Evolutionary conservation across 106 monocot genomes (phyloP), one percentile per base, ranked within the genome.

Genomic region (Posidonia australis): DNA sequence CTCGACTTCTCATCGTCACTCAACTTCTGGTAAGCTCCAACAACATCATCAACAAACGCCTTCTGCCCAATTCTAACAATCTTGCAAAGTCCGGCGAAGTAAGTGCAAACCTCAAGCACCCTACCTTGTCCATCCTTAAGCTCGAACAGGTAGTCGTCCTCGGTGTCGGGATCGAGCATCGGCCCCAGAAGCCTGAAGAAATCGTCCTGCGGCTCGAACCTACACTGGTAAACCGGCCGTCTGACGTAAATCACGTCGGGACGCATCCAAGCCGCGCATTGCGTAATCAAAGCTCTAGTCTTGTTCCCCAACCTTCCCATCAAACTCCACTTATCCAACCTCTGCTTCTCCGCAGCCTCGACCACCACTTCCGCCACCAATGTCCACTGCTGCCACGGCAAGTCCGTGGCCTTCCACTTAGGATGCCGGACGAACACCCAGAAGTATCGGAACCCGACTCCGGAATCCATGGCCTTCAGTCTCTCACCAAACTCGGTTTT

Each of bases 391-490:
- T 90, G 66, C 87, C 84, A 91, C 4, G 96, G 82, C 43, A 70
- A 69, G 48, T 91, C 87, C 12, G 67, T 30, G 6, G 77, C 16
- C 5, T 72, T 65, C 96, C 87, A 98, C 70, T 83, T 98, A 0
- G 96, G 96, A 21, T 91, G 90, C 9, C 91, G 80, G 43, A 91
- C 90, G 56, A 98, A 96, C 20, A 98, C 85, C 96, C 91, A 98
- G 66, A 69, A 98, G 78, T 82, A 77, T 16, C 78, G 76, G 41
- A 82, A 59, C 21, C 87, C 87, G 6, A 78, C 54, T 25, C 55
- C 14, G 44, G 36, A 9, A 42, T 86, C 78, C 63, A 93, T 26
- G 13, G 57, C 45, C 21, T 70, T 49, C 32, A 90, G 52, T n/a
- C 80, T 72, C 27, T 48, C 66, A 28, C 80, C 76, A 73, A 80